phyloP scores from a whole-genome alignment of 1,139 yeast species.

The Debaryomyces udenii region DNA sequence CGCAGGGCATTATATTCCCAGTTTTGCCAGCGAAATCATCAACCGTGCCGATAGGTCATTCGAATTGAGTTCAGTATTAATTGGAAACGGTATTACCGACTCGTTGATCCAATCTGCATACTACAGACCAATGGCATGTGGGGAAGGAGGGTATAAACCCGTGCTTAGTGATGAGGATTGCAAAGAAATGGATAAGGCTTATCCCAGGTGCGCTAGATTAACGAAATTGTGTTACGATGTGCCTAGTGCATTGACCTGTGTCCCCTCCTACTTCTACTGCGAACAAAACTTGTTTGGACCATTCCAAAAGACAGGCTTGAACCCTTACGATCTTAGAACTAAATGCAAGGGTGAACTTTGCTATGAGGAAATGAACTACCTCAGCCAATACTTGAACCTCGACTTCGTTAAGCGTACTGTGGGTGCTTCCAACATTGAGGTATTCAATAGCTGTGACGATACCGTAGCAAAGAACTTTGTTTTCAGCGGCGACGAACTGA shows the following conservation, averaged over 20 bases:
- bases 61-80: slow-evolving; percentile 68
- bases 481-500: slow-evolving; percentile 61
- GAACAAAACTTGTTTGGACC: slow-evolving; percentile 48
- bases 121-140: slow-evolving; percentile 86
- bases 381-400: slow-evolving; percentile 61
- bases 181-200: slow-evolving; percentile 51
- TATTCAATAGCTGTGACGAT: slow-evolving; percentile 58
- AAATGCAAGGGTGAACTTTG: slow-evolving; percentile 59
- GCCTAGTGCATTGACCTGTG: slow-evolving; percentile 51
- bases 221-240: slow-evolving; percentile 55
- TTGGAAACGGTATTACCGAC: slow-evolving; percentile 86
- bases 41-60: slow-evolving; percentile 66
- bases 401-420: slow-evolving; percentile 62
- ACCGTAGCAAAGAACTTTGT: slow-evolving; percentile 59
- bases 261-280: slow-evolving; percentile 54
- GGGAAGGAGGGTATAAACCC: slow-evolving; percentile 74
- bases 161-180: slow-evolving; percentile 67
- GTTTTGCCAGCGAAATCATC: slow-evolving; percentile 72
- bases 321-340: slow-evolving; percentile 69
- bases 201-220: slow-evolving; percentile 60
- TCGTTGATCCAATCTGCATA: slow-evolving; percentile 67
- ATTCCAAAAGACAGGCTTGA: slow-evolving; percentile 60
- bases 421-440: slow-evolving; percentile 59
- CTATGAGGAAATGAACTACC: slow-evolving; percentile 57
- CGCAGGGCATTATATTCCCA: slow-evolving; percentile 87